These are phyloP conservation scores for Penicillium goetzii DNA, from an alignment of 495 filamentous ascomycete species.

Conservation along the genomic window DNA sequence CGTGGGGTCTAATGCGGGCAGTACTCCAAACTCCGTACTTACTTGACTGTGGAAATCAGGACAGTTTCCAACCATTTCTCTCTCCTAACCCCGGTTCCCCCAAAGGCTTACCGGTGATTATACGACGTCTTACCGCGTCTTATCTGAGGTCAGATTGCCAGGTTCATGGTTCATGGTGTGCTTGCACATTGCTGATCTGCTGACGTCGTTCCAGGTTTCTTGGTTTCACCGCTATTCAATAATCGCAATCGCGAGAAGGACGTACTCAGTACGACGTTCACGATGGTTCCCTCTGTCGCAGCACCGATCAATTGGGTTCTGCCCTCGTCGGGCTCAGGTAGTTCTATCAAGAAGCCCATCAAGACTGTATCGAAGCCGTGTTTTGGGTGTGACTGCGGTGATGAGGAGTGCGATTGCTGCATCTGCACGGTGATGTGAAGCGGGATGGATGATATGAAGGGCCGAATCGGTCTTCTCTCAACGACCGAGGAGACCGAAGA, in stretches of 20 bases:
- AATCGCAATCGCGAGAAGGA: neutral
- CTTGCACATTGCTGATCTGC: neutral
- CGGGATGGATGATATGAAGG: neutral
- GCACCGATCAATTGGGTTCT: constrained; percentile 37
- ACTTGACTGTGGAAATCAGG: neutral
- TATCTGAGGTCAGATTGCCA: constrained; percentile 7
- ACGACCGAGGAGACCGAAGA: neutral
- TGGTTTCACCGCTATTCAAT: neutral
- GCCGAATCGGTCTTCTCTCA: neutral
- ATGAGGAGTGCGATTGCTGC: constrained; percentile 50
- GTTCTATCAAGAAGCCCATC: constrained; percentile 46
- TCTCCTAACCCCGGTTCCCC: neutral
- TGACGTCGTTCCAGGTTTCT: neutral
- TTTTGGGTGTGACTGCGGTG: constrained; percentile 51
- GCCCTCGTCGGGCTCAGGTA: constrained; percentile 38
- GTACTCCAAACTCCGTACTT: neutral
- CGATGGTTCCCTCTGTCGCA: constrained; percentile 29
- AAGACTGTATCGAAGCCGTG: constrained; percentile 49
- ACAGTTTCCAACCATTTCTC: neutral
- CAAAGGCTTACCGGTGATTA: neutral
- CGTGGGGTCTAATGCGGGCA: neutral
- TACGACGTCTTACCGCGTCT: neutral
- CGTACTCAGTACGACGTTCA: neutral
- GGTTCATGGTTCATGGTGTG: neutral
- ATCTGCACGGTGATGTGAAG: constrained; percentile 51